Evolutionary conservation across 768 basidiomycete genomes (phyloP).

Genomic region (Lactifluus subvellereus): DNA sequence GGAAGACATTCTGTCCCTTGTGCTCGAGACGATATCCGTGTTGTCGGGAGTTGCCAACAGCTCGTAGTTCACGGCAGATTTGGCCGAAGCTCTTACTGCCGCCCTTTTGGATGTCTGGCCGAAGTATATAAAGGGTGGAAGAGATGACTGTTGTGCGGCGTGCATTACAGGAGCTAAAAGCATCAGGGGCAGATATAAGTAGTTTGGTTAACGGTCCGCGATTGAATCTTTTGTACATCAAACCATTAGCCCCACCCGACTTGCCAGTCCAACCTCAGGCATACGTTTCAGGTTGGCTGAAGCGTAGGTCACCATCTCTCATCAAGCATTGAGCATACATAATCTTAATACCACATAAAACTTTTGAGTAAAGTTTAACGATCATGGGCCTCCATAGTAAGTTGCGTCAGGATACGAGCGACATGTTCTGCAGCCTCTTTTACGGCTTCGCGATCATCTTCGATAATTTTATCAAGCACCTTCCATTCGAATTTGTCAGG

Average conservation of each 20-base stretch:
- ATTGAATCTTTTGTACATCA: constrained; percentile 24
- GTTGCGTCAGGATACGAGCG: constrained; percentile 38
- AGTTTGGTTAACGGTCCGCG: not conserved
- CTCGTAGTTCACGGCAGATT: constrained; percentile 62
- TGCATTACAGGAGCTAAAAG: constrained; percentile 22
- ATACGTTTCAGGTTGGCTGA: too few relatives aligned
- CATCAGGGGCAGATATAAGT: not conserved
- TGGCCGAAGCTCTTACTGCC: constrained; percentile 58
- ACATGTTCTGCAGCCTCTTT: constrained; percentile 36
- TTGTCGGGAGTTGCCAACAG: constrained; percentile 69
- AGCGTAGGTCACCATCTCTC: not conserved
- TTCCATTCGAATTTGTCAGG: constrained; percentile 46
- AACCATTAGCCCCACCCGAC: constrained; percentile 5
- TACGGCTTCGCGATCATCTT: constrained; percentile 32
- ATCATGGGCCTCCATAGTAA: constrained; percentile 16
- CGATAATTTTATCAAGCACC: constrained; percentile 34
- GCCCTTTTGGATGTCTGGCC: constrained; percentile 78
- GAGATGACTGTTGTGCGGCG: constrained; percentile 62
- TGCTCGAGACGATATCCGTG: constrained; percentile 80
- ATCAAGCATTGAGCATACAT: too few relatives aligned
- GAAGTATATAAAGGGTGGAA: constrained; percentile 83
- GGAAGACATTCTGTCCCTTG: constrained; percentile 84
- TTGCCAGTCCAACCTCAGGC: too few relatives aligned
- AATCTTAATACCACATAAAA: too few relatives aligned
- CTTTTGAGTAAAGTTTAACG: not conserved